These are phyloP conservation scores for Dactylellina parvicollis DNA, from an alignment of 2,329 filamentous ascomycete species.

Conservation along the genomic window DNA sequence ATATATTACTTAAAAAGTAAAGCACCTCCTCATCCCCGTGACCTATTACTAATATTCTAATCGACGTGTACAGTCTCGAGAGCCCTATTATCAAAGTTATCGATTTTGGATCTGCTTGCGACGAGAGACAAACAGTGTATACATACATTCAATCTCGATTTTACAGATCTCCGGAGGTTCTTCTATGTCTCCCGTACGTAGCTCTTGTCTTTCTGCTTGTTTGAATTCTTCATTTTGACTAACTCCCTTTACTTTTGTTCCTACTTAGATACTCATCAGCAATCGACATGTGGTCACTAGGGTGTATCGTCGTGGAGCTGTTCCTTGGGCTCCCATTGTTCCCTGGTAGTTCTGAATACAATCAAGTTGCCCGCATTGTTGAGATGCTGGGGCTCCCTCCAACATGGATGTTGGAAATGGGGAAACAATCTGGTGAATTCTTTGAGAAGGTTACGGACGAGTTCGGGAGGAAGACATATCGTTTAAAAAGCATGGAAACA, in stretches of 20 bases:
- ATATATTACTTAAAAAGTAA: conserved; percentile 93
- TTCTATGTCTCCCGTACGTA: conserved; percentile 82
- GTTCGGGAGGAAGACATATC: conserved; percentile 87
- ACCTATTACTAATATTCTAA: conserved; percentile 18
- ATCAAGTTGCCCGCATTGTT: conserved; percentile 94
- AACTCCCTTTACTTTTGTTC: conserved; percentile 24
- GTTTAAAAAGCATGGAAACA: conserved; percentile 96
- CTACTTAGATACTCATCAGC: conserved; percentile 83
- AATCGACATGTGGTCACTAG: conserved; percentile 99
- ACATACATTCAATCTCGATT: conserved; percentile 99
- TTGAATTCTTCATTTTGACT: background rate
- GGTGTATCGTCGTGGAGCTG: conserved; percentile 96
- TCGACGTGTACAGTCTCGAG: conserved; percentile 72
- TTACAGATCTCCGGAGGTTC: conserved; percentile 94
- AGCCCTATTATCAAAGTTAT: conserved; percentile 99
- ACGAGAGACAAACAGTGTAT: conserved; percentile 97
- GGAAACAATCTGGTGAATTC: conserved; percentile 96
- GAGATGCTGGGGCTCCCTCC: conserved; percentile 97
- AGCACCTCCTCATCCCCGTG: conserved; percentile 56
- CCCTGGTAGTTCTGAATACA: conserved; percentile 97
- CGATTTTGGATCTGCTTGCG: conserved; percentile 97
- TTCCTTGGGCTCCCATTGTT: conserved; percentile 95
- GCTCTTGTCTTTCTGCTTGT: background rate
- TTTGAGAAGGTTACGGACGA: conserved; percentile 94
- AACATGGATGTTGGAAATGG: conserved; percentile 99